phyloP scores from a whole-genome alignment of 176 grass and related monocot genomes.

The Puya raimondii region DNA sequence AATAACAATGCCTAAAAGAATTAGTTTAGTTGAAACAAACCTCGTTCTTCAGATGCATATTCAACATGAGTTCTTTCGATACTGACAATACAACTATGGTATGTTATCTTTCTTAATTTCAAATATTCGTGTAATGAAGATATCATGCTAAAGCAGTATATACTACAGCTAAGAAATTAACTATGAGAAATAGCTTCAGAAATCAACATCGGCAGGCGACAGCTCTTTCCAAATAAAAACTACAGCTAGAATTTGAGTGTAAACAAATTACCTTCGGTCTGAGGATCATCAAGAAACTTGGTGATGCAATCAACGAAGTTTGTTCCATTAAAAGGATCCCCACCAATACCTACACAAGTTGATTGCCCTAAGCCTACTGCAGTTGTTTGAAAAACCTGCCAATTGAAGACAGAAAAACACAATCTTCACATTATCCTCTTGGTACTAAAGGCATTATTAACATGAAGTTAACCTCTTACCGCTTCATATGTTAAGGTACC shows the following conservation, averaged over 20 bases:
- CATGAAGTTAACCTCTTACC: constrained; percentile 33
- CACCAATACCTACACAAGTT: constrained; percentile 96
- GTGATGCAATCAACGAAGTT: constrained; percentile 97
- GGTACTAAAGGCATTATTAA: constrained; percentile 3
- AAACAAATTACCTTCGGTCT: constrained; percentile 79
- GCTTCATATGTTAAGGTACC: constrained; percentile 99
- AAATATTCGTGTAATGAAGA: not conserved
- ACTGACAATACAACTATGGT: no score
- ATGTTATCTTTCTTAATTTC: not conserved
- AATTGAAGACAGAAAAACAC: constrained; percentile 21
- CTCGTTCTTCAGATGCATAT: no score
- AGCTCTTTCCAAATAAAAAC: not conserved
- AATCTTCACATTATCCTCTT: constrained; percentile 4
- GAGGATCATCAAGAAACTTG: constrained; percentile 94
- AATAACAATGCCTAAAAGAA: no score
- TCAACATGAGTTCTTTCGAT: no score
- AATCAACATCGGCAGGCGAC: not conserved
- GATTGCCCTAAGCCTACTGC: constrained; percentile 90
- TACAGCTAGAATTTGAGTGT: not conserved
- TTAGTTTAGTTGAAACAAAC: no score
- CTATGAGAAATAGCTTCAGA: not conserved
- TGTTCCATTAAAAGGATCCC: constrained; percentile 92
- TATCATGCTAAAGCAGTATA: not conserved
- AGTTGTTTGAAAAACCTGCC: constrained; percentile 96
- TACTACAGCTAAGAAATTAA: not conserved